Evolutionary conservation across 192 early-diverging fungal species (phyloP), one percentile per base, ranked within the genome.

Genomic region (Borealophlyctis nickersoniae): DNA sequence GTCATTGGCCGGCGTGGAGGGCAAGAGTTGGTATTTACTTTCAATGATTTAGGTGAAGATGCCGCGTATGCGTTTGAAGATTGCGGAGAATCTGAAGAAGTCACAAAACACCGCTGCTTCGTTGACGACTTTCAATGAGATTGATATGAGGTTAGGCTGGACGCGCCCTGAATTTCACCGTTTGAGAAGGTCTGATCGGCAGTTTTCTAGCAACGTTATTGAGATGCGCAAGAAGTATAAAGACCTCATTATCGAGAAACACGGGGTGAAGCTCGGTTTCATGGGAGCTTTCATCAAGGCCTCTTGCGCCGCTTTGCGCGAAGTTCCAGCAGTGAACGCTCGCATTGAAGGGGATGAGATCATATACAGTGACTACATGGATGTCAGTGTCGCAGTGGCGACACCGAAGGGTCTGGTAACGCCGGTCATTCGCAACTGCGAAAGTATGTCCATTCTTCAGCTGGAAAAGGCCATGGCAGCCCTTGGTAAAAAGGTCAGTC

Each of bases 321-420:
- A 92, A 60, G 78, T 99, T 35, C 95, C 96, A 34, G 88, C 86
- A 60, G 92, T 97, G 66, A 99, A 99, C 70, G 95, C 93, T 33
- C 85, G 88, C 67, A 95, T 99, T 67, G 91, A 96, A 60, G 94
- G 94, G 59, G 87, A 90, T 69, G 86, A 91, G 32, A 82, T 97
- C 39, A 85, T 97, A 28, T 99, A 92, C 82, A 86, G 84, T 72
- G 94, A 97, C 82, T 99, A 89, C 63, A 88, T 94, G 60, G 96
- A 99, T 77, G 77, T 99, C 70, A 88, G 85, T 56, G 92, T 97
- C 33, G 96, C 96, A 4, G 96, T 99, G 52, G 92, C 96, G 24
- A 99, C 96, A 3, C 95, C 95, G 66, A 99, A 99, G 85, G 96
- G 96, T 56, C 85, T 99, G 32, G 96, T 99, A 28, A 99, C 96